Percentiles rank a stretch among this genome's conserved stretches.
phyloP scores from a whole-genome alignment of 805 yeast species.

The Metschnikowia henanensis region DNA sequence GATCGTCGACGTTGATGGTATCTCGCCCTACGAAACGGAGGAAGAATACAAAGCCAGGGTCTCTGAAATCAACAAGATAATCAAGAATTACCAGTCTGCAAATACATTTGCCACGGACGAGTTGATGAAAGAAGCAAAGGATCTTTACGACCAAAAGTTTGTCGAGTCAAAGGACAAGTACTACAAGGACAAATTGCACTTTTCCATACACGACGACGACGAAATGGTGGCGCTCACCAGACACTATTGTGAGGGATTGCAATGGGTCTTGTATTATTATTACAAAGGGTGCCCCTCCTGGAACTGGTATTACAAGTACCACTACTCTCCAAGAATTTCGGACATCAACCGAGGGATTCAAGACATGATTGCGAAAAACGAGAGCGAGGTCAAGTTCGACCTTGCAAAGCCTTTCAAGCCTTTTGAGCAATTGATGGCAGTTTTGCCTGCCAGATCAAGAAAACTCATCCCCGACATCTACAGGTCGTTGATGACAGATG shows the following conservation, averaged over 20 bases:
- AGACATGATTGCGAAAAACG: constrained; percentile 37
- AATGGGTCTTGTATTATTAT: constrained; percentile 94
- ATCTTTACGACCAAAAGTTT: constrained; percentile 72
- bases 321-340: constrained; percentile 93
- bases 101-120: constrained; percentile 61
- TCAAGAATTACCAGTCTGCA: constrained; percentile 68
- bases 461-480: constrained; percentile 74
- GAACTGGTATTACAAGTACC: constrained; percentile 92
- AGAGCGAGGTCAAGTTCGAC: constrained; percentile 52
- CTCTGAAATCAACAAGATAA: constrained; percentile 47
- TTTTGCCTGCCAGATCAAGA: constrained; percentile 89
- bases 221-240: constrained; percentile 62
- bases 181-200: constrained; percentile 77
- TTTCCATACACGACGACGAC: constrained; percentile 60
- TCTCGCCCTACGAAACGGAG: constrained; percentile 63
- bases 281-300: constrained; percentile 91
- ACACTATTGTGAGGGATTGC: constrained; percentile 91
- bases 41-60: constrained; percentile 62
- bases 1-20: constrained; percentile 73
- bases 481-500: constrained; percentile 83
- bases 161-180: constrained; percentile 82
- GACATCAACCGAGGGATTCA: constrained; percentile 77
- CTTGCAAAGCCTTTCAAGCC: constrained; percentile 83
- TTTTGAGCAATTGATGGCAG: constrained; percentile 96
- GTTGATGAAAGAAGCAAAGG: constrained; percentile 47